Conservation (phyloP, 2,329 filamentous ascomycete genomes). For the Neurospora crassa region DNA sequence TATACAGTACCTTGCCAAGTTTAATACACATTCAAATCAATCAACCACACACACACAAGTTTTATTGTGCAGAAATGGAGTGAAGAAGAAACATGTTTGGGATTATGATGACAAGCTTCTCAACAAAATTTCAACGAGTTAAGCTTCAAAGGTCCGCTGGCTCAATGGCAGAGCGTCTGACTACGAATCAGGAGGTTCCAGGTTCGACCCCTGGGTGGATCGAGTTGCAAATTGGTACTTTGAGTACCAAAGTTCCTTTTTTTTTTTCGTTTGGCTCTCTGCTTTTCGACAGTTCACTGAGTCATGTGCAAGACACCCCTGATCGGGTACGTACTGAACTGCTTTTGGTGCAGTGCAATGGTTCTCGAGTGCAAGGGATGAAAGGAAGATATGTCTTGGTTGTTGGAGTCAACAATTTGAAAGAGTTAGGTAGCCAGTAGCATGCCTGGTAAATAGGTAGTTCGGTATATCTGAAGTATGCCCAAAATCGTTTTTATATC, state of each 20-base stretch:
- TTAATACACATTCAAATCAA: no score
- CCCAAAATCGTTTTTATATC: neutral
- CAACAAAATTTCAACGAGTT: no score
- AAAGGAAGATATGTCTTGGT: no score
- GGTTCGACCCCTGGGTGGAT: neutral
- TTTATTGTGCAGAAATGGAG: no score
- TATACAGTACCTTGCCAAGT: neutral
- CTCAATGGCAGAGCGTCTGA: neutral
- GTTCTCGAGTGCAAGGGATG: no score
- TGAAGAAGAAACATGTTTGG: no score
- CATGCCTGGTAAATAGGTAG: neutral
- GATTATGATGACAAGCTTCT: neutral
- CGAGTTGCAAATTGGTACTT: neutral
- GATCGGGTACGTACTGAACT: no score
- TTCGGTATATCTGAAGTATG: neutral
- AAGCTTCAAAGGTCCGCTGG: neutral
- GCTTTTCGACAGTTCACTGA: no score
- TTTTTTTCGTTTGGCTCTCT: no score
- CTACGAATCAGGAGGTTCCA: neutral
- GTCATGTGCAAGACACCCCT: no score
- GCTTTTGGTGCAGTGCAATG: no score
- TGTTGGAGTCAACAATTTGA: no score
- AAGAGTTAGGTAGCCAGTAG: neutral
- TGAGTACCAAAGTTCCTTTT: neutral
- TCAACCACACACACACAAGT: neutral